Percentiles rank a stretch among this genome's conserved stretches.
Conservation (phyloP, 345 rosid species). For the Gossypium mustelinum region DNA sequence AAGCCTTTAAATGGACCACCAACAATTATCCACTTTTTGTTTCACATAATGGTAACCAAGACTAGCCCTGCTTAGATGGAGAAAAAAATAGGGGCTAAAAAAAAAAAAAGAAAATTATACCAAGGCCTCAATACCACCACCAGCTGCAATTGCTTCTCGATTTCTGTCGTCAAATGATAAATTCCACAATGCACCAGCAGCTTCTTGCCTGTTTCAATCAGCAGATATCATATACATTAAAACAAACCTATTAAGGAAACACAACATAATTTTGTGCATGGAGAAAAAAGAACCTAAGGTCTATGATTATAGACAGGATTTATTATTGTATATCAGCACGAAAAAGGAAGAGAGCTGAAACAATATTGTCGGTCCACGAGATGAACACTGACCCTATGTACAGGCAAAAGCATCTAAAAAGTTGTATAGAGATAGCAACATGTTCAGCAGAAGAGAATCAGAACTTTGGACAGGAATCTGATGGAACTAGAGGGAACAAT, state of each 20-base stretch:
- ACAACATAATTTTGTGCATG: too few relatives aligned
- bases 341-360: neutral
- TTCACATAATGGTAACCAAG: neutral
- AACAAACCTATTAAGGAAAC: neutral
- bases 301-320: neutral
- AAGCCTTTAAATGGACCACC: neutral
- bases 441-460: neutral
- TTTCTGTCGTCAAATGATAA: slow-evolving; percentile 78
- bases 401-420: slow-evolving; percentile 4
- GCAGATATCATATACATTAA: neutral
- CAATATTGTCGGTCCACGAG: neutral
- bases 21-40: neutral
- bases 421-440: neutral
- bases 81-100: slow-evolving; percentile 8
- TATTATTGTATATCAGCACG: neutral
- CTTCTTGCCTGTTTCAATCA: slow-evolving; percentile 58
- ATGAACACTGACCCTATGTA: neutral
- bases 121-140: slow-evolving; percentile 92
- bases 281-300: neutral
- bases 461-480: neutral
- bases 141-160: slow-evolving; percentile 83
- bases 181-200: slow-evolving; percentile 91
- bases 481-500: neutral
- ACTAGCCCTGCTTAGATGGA: neutral
- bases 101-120: slow-evolving; percentile 33